These are phyloP conservation scores for Onygenales sp. DNA, from an alignment of 2,329 filamentous ascomycete species.

Conservation along the genomic window DNA sequence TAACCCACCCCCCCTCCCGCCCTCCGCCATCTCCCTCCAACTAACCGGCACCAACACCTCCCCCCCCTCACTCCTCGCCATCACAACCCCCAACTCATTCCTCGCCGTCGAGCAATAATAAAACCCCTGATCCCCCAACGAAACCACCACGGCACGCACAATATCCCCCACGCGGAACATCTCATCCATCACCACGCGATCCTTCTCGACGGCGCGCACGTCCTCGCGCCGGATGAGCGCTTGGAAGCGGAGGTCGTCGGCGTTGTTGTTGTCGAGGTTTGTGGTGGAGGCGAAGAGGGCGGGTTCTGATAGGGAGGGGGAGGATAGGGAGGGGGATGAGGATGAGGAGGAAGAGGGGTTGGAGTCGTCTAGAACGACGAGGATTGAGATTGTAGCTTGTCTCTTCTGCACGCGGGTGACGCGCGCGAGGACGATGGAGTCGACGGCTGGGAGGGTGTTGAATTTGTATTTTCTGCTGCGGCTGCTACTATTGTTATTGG, in stretches of 20 bases:
- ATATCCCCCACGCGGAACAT: slow-evolving; percentile 90
- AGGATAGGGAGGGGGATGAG: slow-evolving; percentile 21
- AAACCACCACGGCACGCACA: slow-evolving; percentile 79
- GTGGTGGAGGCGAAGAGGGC: slow-evolving; percentile 11
- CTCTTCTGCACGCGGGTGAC: slow-evolving; percentile 78
- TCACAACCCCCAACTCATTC: slow-evolving; percentile 87
- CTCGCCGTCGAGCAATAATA: slow-evolving; percentile 91
- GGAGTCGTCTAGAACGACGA: slow-evolving; percentile 59
- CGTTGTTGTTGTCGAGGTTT: slow-evolving; percentile 31
- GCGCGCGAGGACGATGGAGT: slow-evolving; percentile 69
- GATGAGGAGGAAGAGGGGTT: slow-evolving; percentile 13
- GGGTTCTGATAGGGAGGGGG: slow-evolving; percentile 16
- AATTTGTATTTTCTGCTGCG: slow-evolving; percentile 35
- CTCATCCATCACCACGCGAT: slow-evolving; percentile 83
- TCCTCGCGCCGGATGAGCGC: slow-evolving; percentile 82
- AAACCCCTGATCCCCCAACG: slow-evolving; percentile 82
- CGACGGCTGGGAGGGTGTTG: slow-evolving; percentile 72
- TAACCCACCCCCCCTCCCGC: slow-evolving; percentile 62
- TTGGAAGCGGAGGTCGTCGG: slow-evolving; percentile 64
- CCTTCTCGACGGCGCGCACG: slow-evolving; percentile 89
- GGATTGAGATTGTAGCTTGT: slow-evolving; percentile 77
- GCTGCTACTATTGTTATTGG: background rate
- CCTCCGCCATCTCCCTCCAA: slow-evolving; percentile 91
- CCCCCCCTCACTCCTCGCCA: slow-evolving; percentile 79
- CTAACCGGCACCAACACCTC: slow-evolving; percentile 88